A percentile compares a stretch with the other conserved stretches of the same genome.
phyloP scores from a whole-genome alignment of 176 grass and related monocot genomes.

The Microstegium vimineum region DNA sequence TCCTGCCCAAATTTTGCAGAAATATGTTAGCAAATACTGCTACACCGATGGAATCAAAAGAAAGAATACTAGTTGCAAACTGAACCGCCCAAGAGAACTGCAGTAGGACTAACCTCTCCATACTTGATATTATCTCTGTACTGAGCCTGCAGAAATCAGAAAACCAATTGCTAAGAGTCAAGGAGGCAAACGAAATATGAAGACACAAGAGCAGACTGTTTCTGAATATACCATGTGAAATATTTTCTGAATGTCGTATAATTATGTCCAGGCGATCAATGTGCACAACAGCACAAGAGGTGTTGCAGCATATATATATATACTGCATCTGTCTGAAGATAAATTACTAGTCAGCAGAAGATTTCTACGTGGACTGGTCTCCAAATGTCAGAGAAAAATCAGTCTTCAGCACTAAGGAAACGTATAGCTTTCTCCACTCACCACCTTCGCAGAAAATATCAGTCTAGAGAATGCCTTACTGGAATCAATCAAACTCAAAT shows the following conservation, averaged over 20 bases:
- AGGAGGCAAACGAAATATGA: background rate
- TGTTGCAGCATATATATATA: slow-evolving; percentile 25
- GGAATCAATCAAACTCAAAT: background rate
- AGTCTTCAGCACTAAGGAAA: slow-evolving; percentile 32
- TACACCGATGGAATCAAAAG: background rate
- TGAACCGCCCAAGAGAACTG: background rate
- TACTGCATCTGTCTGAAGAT: background rate
- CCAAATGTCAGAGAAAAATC: background rate
- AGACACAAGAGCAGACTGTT: background rate
- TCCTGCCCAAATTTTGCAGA: slow-evolving; percentile 17
- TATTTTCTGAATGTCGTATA: background rate
- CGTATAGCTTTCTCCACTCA: background rate
- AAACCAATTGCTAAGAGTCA: background rate
- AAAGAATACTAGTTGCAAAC: background rate
- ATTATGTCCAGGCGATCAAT: background rate
- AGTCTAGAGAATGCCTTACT: background rate
- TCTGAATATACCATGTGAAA: slow-evolving; percentile 39
- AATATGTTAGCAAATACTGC: background rate
- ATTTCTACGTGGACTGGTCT: background rate
- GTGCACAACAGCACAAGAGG: background rate
- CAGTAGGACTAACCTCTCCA: slow-evolving; percentile 9
- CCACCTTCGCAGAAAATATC: background rate
- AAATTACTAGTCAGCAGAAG: background rate
- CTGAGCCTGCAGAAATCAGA: slow-evolving; percentile 7
- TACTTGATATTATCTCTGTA: slow-evolving; percentile 14